A percentile compares a stretch with the other conserved stretches of the same genome.
phyloP scores from a whole-genome alignment of 169 alveolate species.

The Cystoisospora suis region DNA sequence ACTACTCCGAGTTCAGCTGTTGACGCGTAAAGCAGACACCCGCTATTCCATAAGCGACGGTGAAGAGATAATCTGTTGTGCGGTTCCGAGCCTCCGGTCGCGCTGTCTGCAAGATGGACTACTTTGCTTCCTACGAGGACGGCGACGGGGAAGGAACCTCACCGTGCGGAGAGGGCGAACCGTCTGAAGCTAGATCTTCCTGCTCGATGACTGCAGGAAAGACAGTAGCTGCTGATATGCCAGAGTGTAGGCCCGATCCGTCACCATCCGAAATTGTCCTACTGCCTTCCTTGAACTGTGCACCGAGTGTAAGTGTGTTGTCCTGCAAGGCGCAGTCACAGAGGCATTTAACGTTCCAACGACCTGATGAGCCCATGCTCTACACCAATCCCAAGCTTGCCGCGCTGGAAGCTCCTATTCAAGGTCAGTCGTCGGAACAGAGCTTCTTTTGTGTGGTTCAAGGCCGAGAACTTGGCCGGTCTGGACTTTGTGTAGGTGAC shows the following conservation, averaged over 20 bases:
- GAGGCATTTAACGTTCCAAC: not conserved
- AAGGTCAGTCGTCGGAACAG: constrained; percentile 28
- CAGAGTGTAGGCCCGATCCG: no score
- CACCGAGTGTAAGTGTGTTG: constrained; percentile 16
- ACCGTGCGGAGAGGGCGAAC: no score
- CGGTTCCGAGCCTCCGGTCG: no score
- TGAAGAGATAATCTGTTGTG: not conserved
- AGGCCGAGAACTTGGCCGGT: no score
- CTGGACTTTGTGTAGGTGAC: no score
- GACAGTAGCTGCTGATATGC: no score
- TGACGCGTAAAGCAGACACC: no score
- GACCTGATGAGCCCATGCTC: constrained; percentile 22
- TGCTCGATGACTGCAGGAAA: no score
- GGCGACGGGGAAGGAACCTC: constrained; percentile 2
- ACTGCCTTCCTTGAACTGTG: constrained; percentile 34
- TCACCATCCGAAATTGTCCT: constrained; percentile 6
- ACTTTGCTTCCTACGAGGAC: constrained; percentile 33
- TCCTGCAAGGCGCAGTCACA: constrained; percentile 27
- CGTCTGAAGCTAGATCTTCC: no score
- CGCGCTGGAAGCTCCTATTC: constrained; percentile 35
- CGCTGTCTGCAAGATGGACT: constrained; percentile 32
- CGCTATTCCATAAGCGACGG: no score
- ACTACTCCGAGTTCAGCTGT: no score
- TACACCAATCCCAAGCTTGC: constrained; percentile 38
- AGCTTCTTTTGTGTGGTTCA: no score